A percentile compares a stretch with the other conserved stretches of the same genome.
Evolutionary conservation across 1,284 basidiomycete genomes (phyloP).

Genomic region (Apiotrichum gamsii): DNA sequence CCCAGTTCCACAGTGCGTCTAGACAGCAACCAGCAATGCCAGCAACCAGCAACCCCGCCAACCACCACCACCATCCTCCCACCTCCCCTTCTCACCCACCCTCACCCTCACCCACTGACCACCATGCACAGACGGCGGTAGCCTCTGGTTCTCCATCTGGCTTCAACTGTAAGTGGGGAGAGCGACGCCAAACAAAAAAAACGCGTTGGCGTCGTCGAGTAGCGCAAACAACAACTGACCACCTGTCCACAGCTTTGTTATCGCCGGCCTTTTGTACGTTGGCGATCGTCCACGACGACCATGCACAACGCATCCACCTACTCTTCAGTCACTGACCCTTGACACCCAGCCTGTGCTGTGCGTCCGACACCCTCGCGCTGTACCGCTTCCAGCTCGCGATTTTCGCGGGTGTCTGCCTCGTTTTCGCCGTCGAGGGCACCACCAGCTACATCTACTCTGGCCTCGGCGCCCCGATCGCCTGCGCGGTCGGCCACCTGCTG

Average conservation of each 20-base stretch:
- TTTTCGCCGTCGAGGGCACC: slow-evolving; percentile 59
- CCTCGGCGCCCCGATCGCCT: slow-evolving; percentile 60
- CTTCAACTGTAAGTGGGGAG: slow-evolving; percentile 30
- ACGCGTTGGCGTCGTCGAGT: too few species aligned
- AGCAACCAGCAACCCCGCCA: too few species aligned
- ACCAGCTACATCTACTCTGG: slow-evolving; percentile 4
- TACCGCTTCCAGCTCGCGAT: slow-evolving; percentile 64
- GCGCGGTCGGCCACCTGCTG: slow-evolving; percentile 90
- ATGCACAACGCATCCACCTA: too few species aligned
- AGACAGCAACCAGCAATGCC: too few species aligned
- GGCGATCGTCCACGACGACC: too few species aligned
- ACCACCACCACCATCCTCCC: too few species aligned
- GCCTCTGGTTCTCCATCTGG: slow-evolving; percentile 88
- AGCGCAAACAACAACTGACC: background rate
- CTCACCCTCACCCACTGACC: too few species aligned
- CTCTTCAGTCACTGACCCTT: too few species aligned
- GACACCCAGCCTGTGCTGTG: slow-evolving; percentile 30
- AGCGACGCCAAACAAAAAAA: background rate
- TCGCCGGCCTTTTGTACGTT: too few species aligned
- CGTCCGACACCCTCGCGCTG: slow-evolving; percentile 34
- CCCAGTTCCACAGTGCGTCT: background rate
- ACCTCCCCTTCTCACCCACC: too few species aligned
- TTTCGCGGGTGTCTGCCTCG: slow-evolving; percentile 77
- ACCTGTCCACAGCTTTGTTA: background rate
- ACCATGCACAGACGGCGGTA: slow-evolving; percentile 45